Base-by-base conservation (phyloP, 139 green algal species). In the Micromonas commoda region DNA sequence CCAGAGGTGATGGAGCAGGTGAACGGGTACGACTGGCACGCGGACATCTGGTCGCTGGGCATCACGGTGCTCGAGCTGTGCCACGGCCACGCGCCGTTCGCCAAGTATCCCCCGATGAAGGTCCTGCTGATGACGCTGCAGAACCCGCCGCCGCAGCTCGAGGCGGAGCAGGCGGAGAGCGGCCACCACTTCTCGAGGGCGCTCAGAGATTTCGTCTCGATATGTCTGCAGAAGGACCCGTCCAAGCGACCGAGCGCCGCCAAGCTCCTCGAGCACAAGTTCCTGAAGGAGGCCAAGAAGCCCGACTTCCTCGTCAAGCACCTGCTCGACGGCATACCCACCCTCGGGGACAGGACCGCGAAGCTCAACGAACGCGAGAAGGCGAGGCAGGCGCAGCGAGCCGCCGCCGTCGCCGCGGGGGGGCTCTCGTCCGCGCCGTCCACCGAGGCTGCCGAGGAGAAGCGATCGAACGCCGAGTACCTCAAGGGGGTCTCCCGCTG, bases 31-130 rank as follows among this genome's bases (percentile, higher is more conserved):
- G 79, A 86, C 67, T 84, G 76, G 60, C 67, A 82, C 26, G 95
- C 95, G 29, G 95, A 99, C 89, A 97, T 99, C 45, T 99, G 95
- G 95, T 97, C 91, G 0, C 93, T 99, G 82, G 95, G 95, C 37
- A 99, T 99, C 87, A 98, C 95, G 6, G 82, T 97, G 53, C 83
- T 99, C 73, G 95, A 99, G 90, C 88, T 98, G 79, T 94, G 93
- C 20, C 93, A 99, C 85, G 95, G 95, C 6, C 93, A 98, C 84
- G 95, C 95, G 21, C 95, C 95, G 37, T 99, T 99, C 87, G 93
- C 96, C n/a, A 96, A 96, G 83, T 95, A 96, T 77, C 94, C 95
- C 19, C 95, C 95, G 34, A 97, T 99, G 93, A 99, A 99, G 89
- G 93, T 95, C 64, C 80, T 96, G 68, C 80, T 97, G 32, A 97